Base-by-base conservation (phyloP, 257 asterid genomes). In the Haberlea rhodopensis region DNA sequence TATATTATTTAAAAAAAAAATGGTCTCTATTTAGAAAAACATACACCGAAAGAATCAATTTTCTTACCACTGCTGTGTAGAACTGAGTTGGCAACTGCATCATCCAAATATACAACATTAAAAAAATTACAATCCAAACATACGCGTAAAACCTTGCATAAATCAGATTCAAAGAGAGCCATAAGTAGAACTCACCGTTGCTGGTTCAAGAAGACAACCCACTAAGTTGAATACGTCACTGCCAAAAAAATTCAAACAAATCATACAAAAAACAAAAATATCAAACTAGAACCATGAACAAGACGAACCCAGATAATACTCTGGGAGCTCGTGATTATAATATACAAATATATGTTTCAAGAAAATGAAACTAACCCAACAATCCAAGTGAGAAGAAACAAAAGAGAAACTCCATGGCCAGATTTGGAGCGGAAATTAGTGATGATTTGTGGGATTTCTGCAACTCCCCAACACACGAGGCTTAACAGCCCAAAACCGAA, bases 161-260 rank as follows among this genome's bases (percentile, higher is more conserved):
- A 0, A 62, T 20, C 37, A 2, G 51, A 34, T 5, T 19, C 1
- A 62, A 28, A 26, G 16, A 60, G 18, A 70, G 45, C 11, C 60
- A 71, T 25, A 28, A 51, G 9, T 22, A 52, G 61, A 46, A 58
- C 81, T 78, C 51, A 92, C 99, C 16, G 97, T 92, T 8, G 96
- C 91, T 63, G 97, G 96, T 67, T 92, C 99, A 43, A 92, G 94
- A 79, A 92, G 75, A 74, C 99, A 92, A 2, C 99, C 97, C 26
- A 71, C 75, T 63, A 92, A 74, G 67, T 92, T 92, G 77, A 92
- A 89, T 6, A 72, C 62, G 65, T 92, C 99, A 1, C 99, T 92
- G 94, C 81, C 53, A 62, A 57, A 27, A 43, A 64, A n/a, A 16
- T 20, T 53, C 10, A 23, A 19, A 9, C 23, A 55, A 56, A 28